Evolutionary conservation across 306 rosid species (phyloP).

Genomic region (Rubus parviflorus): DNA sequence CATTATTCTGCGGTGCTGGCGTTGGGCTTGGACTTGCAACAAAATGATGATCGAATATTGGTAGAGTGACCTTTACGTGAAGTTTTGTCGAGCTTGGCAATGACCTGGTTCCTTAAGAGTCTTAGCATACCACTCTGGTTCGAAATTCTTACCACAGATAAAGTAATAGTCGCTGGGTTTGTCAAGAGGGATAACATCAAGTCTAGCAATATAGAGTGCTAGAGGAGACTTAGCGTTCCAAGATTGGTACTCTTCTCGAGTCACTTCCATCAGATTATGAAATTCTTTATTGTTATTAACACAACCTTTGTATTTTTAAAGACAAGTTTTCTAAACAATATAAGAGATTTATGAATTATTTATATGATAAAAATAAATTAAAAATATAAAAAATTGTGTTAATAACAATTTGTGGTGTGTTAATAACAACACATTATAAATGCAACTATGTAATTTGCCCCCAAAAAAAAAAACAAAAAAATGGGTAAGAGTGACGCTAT

Average conservation of each 20-base stretch:
- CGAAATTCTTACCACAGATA: too few relatives aligned
- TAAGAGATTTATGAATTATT: too few relatives aligned
- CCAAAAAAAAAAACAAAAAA: too few relatives aligned
- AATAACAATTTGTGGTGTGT: too few relatives aligned
- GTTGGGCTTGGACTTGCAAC: background rate
- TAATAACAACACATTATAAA: too few relatives aligned
- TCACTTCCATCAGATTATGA: background rate
- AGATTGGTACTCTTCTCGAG: background rate
- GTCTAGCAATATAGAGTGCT: background rate
- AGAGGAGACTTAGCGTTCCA: background rate
- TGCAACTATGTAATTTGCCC: too few relatives aligned
- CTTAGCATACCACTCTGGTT: background rate
- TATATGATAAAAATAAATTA: too few relatives aligned
- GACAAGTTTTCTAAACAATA: too few relatives aligned
- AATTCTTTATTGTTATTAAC: background rate
- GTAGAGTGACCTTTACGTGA: background rate
- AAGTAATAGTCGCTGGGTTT: background rate
- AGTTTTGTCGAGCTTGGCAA: background rate
- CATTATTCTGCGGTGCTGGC: background rate
- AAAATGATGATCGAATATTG: background rate
- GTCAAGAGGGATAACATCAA: background rate
- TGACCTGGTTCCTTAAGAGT: conserved; percentile 1
- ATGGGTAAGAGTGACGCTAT: background rate
- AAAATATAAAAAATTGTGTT: too few relatives aligned
- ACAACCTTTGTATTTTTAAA: too few relatives aligned